Evolutionary conservation across 2,329 filamentous ascomycete genomes (phyloP), one percentile per base, ranked within the genome.

Genomic region (Arthrobotrys musiformis): DNA sequence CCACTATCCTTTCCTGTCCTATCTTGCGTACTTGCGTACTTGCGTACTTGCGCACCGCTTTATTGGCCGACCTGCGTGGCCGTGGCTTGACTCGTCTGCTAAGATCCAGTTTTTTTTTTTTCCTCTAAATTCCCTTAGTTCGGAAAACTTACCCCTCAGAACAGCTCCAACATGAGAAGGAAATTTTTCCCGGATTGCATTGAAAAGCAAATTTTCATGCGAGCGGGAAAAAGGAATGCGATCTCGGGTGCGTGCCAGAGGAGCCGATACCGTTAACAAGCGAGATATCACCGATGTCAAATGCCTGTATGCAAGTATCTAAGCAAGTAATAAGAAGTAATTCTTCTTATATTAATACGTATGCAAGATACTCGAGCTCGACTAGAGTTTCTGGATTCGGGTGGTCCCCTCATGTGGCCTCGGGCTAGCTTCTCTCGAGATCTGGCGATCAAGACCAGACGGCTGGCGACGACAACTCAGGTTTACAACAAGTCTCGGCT

Each of bases 211-310:
- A 52, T 54, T 52, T 22, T 64, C 24, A 42, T 48, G 42, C 42
- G 17, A 48, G 60, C 61, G 69, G 68, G 60, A 66, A 66, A 73
- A 73, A 73, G 58, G 69, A 73, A 73, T 46, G 69, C 69, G 52
- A 61, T 72, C 61, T 73, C 69, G 69, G 69, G 66, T 66, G 69
- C 46, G 52, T 72, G 68, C 54, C 66, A 70, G 28, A 26, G 24
- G 54, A n/a, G 19, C 15, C 40, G 40, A 17, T 42, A 42, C 15
- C 40, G 40, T 42, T 42, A 42, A 72, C 68, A 72, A 72, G 68
- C 68, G 68, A 72, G 68, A 64, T 72, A 72, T 72, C 68, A 69
- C 64, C 64, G 58, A 70, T 35, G 67, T 70, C 67, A 63, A 48
- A 13, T 24, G 19, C 40, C 48, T 58, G 7, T 2, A 17, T 52